Evolutionary conservation across 345 rosid genomes (phyloP), one percentile per base, ranked within the genome.

Genomic region (Pelargonium nanum): DNA sequence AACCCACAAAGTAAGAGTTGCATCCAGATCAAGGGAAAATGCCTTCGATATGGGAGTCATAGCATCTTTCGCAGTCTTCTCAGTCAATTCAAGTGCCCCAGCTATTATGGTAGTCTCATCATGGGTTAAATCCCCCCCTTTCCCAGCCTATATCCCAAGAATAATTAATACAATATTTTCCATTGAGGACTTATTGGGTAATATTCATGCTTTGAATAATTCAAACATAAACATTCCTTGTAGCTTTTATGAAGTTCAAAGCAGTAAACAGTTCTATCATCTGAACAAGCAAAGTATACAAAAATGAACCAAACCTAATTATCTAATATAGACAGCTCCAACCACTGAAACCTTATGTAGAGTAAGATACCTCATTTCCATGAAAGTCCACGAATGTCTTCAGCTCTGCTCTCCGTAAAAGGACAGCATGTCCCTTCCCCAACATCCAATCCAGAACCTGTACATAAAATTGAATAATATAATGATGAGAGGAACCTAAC

Each of bases 381-480:
- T 92, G 98, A 67, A 92, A 89, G 67, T 74, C 72, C 34, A 92
- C 86, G 44, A 92, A 92, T 65, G 96, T 92, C 71, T 92, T 89
- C 25, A 92, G 81, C 83, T 92, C 98, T 48, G 98, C 98, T 74
- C 98, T 82, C 55, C 98, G 74, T 68, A 92, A 67, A 48, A 92
- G 95, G 66, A 69, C 93, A 65, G 83, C 91, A 52, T 89, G 98
- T 56, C 95, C 95, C 74, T 89, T 92, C 59, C 98, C 98, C 78
- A 92, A 71, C 98, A 92, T 85, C 93, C 89, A 89, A 81, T 92
- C 98, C 72, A 91, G 74, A 63, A 91, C 85, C 98, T 91, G 65
- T 56, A 73, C 7, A 22, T 56, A 17, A 48, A 17, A 24, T 17
- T 2, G 48, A 40, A 40, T 40, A 9, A 12, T 40, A 7, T 28